phyloP scores from a whole-genome alignment of 208 protist genomes.

The Crithidia sp. region DNA sequence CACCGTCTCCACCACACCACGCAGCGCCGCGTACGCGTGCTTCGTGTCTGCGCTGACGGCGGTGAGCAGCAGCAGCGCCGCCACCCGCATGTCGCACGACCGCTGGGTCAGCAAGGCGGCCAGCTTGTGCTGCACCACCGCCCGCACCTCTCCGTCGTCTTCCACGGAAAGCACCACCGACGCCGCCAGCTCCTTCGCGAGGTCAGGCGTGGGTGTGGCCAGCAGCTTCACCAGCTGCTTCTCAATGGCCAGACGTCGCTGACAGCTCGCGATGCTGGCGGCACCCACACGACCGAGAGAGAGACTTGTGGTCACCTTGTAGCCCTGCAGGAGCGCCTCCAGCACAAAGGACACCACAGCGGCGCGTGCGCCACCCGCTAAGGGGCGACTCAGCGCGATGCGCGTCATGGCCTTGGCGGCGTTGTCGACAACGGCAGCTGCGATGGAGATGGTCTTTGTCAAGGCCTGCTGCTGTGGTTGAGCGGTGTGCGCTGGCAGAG shows the following conservation, averaged over 20 bases:
- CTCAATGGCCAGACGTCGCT: constrained; percentile 53
- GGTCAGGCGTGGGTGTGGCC: constrained; percentile 43
- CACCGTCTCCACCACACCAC: constrained; percentile 41
- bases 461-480: neutral
- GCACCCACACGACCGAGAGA: neutral
- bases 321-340: constrained; percentile 46
- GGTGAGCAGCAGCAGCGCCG: constrained; percentile 70
- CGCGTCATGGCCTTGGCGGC: constrained; percentile 57
- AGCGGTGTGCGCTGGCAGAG: neutral
- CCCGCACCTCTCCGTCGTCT: constrained; percentile 57
- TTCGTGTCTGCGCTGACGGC: constrained; percentile 69
- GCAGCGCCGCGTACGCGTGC: constrained; percentile 56
- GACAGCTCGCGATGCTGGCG: constrained; percentile 31
- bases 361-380: constrained; percentile 12
- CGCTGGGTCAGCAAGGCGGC: constrained; percentile 32
- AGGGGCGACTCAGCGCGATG: constrained; percentile 39
- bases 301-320: constrained; percentile 21
- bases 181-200: constrained; percentile 65
- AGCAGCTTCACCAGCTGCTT: constrained; percentile 70
- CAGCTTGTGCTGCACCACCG: constrained; percentile 63
- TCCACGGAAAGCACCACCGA: constrained; percentile 75
- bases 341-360: constrained; percentile 22
- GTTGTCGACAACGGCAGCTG: constrained; percentile 49
- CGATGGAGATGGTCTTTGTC: constrained; percentile 7
- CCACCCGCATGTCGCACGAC: constrained; percentile 72